phyloP scores from a whole-genome alignment of 2,329 filamentous ascomycete genomes.

The Fusarium acutatum region DNA sequence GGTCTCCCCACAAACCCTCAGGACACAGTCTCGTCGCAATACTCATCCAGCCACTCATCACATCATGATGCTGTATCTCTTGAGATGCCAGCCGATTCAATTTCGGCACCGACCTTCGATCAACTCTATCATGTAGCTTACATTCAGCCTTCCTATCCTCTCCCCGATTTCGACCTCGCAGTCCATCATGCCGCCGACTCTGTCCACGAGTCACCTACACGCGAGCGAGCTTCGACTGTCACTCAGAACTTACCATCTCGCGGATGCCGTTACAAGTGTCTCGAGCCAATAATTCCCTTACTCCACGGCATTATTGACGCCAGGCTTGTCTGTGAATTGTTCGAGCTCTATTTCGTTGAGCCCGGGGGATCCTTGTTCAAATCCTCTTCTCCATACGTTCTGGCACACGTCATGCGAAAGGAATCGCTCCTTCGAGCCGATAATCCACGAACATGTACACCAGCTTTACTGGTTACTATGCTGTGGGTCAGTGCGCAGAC shows the following conservation, averaged over 20 bases:
- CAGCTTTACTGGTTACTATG: not conserved
- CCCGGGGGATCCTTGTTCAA: not conserved
- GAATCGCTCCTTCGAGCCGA: not conserved
- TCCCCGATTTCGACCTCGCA: not conserved
- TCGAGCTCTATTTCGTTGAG: not conserved
- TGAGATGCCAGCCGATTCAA: not conserved
- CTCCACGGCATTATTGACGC: not conserved
- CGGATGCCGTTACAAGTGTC: not conserved
- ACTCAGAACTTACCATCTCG: not conserved
- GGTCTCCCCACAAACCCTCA: not conserved
- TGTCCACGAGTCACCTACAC: not conserved
- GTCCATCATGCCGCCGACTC: not conserved
- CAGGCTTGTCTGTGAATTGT: not conserved
- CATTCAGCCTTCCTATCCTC: not conserved
- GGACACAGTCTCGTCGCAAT: not conserved
- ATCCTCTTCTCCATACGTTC: not conserved
- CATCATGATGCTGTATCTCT: not conserved
- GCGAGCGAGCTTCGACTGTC: not conserved
- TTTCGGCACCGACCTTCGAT: not conserved
- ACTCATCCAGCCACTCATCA: not conserved
- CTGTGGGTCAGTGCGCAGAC: not conserved
- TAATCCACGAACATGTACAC: not conserved
- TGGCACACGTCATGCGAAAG: not conserved
- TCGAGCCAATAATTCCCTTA: not conserved
- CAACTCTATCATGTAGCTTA: not conserved